These are phyloP conservation scores for Pisolithus marmoratus DNA, from an alignment of 768 basidiomycete genomes.

Conservation along the genomic window DNA sequence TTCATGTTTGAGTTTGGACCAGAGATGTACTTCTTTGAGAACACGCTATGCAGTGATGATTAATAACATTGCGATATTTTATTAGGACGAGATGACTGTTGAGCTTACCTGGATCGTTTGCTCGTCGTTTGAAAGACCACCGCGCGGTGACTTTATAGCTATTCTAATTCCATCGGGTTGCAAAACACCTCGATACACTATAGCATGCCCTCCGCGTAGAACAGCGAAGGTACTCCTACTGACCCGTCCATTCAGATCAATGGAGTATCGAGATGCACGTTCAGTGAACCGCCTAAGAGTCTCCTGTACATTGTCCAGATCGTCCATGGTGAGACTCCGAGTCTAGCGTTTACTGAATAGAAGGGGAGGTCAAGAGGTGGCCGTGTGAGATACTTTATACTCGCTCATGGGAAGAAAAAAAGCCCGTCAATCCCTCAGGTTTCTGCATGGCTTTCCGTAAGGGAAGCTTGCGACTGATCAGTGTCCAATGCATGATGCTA, in stretches of 20 bases:
- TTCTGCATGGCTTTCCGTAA: too few relatives aligned
- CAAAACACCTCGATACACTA: not conserved
- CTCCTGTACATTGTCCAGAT: too few relatives aligned
- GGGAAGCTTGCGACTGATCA: too few relatives aligned
- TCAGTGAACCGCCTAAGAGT: too few relatives aligned
- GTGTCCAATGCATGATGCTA: too few relatives aligned
- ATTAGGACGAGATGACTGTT: not conserved
- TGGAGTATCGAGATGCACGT: not conserved
- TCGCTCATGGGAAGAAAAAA: too few relatives aligned
- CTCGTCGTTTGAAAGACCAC: not conserved
- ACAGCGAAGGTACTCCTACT: too few relatives aligned
- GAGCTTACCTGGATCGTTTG: not conserved
- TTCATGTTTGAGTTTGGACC: not conserved
- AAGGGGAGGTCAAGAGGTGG: too few relatives aligned
- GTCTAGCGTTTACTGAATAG: too few relatives aligned
- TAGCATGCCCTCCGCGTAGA: not conserved
- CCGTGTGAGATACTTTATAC: too few relatives aligned
- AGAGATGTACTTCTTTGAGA: not conserved
- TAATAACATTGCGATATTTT: not conserved
- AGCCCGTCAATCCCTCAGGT: too few relatives aligned
- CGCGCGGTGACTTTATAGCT: not conserved
- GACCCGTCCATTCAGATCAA: not conserved
- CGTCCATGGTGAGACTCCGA: too few relatives aligned
- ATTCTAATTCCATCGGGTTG: not conserved
- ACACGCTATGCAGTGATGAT: not conserved